These are phyloP conservation scores for Dunaliella sp. DNA, from an alignment of 139 green algal species.

Conservation along the genomic window DNA sequence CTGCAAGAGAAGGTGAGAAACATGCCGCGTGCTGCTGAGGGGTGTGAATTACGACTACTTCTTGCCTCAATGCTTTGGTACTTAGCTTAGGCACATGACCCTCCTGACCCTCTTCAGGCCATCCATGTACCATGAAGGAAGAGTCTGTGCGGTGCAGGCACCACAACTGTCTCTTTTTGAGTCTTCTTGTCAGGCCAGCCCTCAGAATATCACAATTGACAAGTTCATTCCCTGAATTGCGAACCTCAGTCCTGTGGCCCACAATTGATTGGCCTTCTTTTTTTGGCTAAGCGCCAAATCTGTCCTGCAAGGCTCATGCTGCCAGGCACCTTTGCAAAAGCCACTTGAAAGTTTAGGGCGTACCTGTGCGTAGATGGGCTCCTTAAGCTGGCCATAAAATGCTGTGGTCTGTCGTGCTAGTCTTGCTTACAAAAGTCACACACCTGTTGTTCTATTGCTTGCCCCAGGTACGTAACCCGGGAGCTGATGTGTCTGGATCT, in stretches of 20 bases:
- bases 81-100: too few species aligned
- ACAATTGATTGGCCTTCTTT: too few species aligned
- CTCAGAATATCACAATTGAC: too few species aligned
- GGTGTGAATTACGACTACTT: too few species aligned
- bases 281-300: too few species aligned
- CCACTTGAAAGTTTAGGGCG: neutral
- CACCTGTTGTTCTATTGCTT: neutral
- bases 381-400: neutral
- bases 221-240: too few species aligned
- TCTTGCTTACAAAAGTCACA: neutral
- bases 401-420: neutral
- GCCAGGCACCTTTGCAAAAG: neutral
- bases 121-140: neutral
- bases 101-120: neutral
- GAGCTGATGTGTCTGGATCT: neutral
- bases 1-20: conserved; percentile 38
- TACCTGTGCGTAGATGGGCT: neutral
- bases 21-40: neutral
- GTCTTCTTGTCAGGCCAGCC: neutral
- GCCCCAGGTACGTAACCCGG: neutral
- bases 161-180: neutral
- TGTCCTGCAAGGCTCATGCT: too few species aligned
- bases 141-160: neutral
- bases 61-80: too few species aligned
- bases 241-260: too few species aligned